Percentiles rank a stretch among this genome's conserved stretches.
Evolutionary conservation across 768 basidiomycete genomes (phyloP).

Genomic region (Punctularia strigosozonata): DNA sequence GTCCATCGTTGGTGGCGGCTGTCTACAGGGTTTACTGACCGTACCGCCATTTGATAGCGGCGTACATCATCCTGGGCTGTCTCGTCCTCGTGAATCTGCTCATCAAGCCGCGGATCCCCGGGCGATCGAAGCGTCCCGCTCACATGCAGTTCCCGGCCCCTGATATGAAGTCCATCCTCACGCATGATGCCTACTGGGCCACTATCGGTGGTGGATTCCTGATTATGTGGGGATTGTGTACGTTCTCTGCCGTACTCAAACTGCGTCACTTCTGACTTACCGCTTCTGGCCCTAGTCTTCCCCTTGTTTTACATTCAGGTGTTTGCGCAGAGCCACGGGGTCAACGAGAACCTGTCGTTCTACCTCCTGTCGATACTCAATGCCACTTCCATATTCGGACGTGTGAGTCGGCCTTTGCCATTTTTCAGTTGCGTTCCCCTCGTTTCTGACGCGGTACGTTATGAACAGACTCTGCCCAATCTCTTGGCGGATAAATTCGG

Average conservation of each 20-base stretch:
- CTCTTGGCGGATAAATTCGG: conserved; percentile 19
- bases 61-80: conserved; percentile 23
- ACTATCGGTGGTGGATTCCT: no score
- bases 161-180: no score
- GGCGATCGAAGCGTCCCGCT: no score
- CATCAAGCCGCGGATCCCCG: conserved; percentile 30
- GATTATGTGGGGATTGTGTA: no score
- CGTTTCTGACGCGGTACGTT: no score
- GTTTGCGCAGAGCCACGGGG: conserved; percentile 12
- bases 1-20: no score
- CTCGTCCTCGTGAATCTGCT: conserved; percentile 27
- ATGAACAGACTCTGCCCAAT: conserved; percentile 18
- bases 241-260: no score
- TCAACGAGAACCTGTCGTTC: conserved; percentile 12
- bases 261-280: no score
- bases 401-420: background rate
- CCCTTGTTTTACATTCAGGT: conserved; percentile 23
- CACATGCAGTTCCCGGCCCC: no score
- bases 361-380: conserved; percentile 21
- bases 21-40: no score
- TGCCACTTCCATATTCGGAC: conserved; percentile 10
- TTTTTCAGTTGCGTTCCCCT: conserved; percentile 6
- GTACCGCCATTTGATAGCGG: no score
- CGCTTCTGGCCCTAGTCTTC: conserved; percentile 21
- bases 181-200: no score